Conservation (phyloP, 805 yeast species). For the Yamadazyma endophytica region DNA sequence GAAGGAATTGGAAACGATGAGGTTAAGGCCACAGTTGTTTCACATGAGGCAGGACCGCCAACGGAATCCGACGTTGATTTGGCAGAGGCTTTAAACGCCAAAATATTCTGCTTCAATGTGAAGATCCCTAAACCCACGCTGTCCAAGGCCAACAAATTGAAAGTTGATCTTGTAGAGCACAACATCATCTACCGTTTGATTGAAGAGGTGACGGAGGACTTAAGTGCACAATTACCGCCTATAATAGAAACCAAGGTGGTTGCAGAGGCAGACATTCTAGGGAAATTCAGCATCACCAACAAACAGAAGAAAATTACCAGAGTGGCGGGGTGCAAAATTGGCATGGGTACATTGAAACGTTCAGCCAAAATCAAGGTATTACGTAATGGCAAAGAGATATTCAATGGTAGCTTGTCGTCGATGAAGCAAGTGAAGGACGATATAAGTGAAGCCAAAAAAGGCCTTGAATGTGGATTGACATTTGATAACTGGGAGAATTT, state of each 20-base stretch:
- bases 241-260: constrained; percentile 59
- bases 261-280: constrained; percentile 67
- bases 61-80: constrained; percentile 38
- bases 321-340: constrained; percentile 87
- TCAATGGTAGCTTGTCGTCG: constrained; percentile 61
- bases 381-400: constrained; percentile 46
- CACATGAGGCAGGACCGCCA: constrained; percentile 77
- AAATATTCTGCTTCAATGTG: constrained; percentile 75
- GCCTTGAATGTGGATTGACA: constrained; percentile 85
- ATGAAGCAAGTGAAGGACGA: constrained; percentile 82
- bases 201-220: constrained; percentile 70
- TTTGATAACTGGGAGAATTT: constrained; percentile 66
- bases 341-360: constrained; percentile 62
- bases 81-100: constrained; percentile 49
- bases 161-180: constrained; percentile 58
- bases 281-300: constrained; percentile 64
- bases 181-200: constrained; percentile 85
- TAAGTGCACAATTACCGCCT: constrained; percentile 61
- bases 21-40: constrained; percentile 65
- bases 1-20: constrained; percentile 83
- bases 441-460: constrained; percentile 71
- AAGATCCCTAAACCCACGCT: constrained; percentile 61
- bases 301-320: constrained; percentile 49
- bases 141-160: constrained; percentile 51
- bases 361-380: constrained; percentile 54